Evolutionary conservation across 768 basidiomycete genomes (phyloP).

Genomic region (Zangia roseola): DNA sequence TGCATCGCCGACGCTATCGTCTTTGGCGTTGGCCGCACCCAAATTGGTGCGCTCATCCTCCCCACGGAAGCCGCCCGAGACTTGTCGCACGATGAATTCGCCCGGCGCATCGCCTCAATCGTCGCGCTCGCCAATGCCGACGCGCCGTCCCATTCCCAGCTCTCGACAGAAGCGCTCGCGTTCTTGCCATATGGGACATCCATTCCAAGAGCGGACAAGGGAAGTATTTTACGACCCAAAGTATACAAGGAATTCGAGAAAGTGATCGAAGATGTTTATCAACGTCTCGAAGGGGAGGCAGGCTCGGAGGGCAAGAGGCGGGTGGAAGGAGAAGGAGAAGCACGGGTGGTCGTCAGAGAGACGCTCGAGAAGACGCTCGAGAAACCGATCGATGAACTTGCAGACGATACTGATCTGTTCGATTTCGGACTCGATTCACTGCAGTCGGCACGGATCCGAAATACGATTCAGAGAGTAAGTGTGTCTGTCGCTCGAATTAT

Average conservation of each 20-base stretch:
- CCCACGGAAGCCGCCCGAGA: slow-evolving; percentile 40
- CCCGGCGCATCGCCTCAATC: slow-evolving; percentile 39
- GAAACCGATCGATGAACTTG: slow-evolving; percentile 11
- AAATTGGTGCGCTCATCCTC: slow-evolving; percentile 51
- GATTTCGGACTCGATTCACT: slow-evolving; percentile 54
- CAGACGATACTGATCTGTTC: slow-evolving; percentile 40
- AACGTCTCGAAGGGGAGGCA: slow-evolving; percentile 42
- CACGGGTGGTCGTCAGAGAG: slow-evolving; percentile 9
- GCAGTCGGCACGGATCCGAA: slow-evolving; percentile 51
- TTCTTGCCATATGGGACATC: slow-evolving; percentile 46
- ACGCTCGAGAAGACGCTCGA: slow-evolving; percentile 24
- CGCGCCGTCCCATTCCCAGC: slow-evolving; percentile 52
- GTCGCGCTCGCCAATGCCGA: slow-evolving; percentile 49
- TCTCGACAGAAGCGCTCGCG: slow-evolving; percentile 49
- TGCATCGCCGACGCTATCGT: slow-evolving; percentile 52
- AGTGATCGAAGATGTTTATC: slow-evolving; percentile 41
- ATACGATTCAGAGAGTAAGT: slow-evolving; percentile 43
- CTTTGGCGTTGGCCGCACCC: slow-evolving; percentile 49
- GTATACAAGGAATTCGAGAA: slow-evolving; percentile 51
- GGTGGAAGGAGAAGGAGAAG: slow-evolving; percentile 10
- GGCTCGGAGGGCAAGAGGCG: slow-evolving; percentile 20
- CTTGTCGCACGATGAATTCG: slow-evolving; percentile 26
- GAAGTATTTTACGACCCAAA: slow-evolving; percentile 46
- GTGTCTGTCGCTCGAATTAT: slow-evolving; percentile 21
- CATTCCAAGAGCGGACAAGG: slow-evolving; percentile 54